Evolutionary conservation across 305 asterid genomes (phyloP), one percentile per base, ranked within the genome.

Genomic region (Andrographis paniculata): DNA sequence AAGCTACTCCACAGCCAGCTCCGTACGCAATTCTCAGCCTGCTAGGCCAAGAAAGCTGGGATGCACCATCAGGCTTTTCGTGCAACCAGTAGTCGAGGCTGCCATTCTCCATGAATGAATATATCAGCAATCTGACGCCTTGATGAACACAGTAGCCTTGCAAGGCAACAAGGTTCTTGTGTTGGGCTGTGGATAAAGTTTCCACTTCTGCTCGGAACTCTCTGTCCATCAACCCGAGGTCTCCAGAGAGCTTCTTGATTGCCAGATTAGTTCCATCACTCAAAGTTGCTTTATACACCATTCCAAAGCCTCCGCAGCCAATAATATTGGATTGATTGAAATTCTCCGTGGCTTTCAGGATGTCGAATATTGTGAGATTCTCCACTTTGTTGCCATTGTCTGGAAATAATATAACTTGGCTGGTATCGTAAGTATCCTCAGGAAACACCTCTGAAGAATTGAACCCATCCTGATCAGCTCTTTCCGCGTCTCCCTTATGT

Each of bases 1-100:
- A 89, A 30, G 94, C 95, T 71, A 89, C 73, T 27, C 98, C 98
- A 61, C 48, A 43, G 59, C 94, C 73, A 28, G 93, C 78, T 45
- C 91, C 95, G 62, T 52, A 86, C 48, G 80, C 86, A 17, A 89
- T 80, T 52, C 50, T 74, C 39, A 86, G 69, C 47, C 98, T 76
- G 27, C 70, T 68, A 27, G 88, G 92, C 98, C 98, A 89, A 56
- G 53, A 76, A 18, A 89, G 98, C 40, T 70, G 72, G 60, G 79
- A 54, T 14, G 94, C 79, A 58, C 95, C 98, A 45, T 86, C 94
- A 6, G 82, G 71, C 56, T 76, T 82, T 64, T 86, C 98, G 6
- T 89, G 98, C 67, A 89, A 53, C 98, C 98, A 89, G 73, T 73
- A 82, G 62, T 89, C 98, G n/a, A 89, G 70, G 63, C 96, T 89